Conservation (phyloP, 2,329 filamentous ascomycete genomes). For the Daldinia eschscholtzii region DNA sequence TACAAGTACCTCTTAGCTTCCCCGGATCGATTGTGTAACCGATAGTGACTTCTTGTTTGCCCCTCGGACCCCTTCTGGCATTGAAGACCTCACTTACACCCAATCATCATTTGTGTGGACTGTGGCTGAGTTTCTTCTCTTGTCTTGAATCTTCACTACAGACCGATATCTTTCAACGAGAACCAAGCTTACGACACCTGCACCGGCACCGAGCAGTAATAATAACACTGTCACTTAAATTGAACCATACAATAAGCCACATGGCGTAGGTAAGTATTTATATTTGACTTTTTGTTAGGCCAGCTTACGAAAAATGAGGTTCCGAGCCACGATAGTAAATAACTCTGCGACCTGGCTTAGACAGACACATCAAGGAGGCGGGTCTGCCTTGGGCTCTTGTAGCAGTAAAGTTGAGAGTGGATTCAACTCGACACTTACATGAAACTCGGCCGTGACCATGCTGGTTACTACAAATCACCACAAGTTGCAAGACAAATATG, state of each 20-base stretch:
- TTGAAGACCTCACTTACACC: conserved; percentile 4
- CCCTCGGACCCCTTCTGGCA: not conserved
- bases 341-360: not conserved
- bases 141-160: not conserved
- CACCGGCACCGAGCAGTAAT: too few species aligned
- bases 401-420: not conserved
- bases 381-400: not conserved
- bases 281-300: conserved; percentile 3
- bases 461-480: too few species aligned
- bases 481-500: not conserved
- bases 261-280: not conserved
- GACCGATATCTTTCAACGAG: not conserved
- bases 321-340: conserved; percentile 14
- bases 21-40: conserved; percentile 4
- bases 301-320: conserved; percentile 12
- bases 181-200: conserved; percentile 5
- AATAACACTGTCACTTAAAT: not conserved
- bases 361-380: not conserved
- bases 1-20: conserved; percentile 4
- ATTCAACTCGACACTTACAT: conserved; percentile 11
- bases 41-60: conserved; percentile 15
- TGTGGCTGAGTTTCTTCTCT: conserved; percentile 11
- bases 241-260: not conserved
- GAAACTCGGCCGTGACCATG: conserved; percentile 9
- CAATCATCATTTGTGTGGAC: not conserved